Conservation (phyloP, 495 filamentous ascomycete genomes). For the Aspergillus taichungensis region DNA sequence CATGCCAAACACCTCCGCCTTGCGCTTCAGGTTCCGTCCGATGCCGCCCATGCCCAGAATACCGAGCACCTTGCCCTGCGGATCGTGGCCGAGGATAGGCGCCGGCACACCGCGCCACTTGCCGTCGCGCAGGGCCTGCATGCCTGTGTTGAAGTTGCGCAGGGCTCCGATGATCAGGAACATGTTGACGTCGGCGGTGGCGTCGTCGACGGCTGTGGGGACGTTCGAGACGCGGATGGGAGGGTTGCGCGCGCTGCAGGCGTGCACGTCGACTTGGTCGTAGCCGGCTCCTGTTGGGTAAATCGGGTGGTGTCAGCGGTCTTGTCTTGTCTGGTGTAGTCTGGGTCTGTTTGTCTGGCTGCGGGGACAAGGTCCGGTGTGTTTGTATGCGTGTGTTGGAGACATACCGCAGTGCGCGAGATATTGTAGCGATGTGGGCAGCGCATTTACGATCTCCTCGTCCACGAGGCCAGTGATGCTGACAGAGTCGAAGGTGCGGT, state of each 20-base stretch:
- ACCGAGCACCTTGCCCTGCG: conserved; percentile 56
- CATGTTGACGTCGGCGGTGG: conserved; percentile 69
- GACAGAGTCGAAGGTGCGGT: conserved; percentile 67
- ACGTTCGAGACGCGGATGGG: conserved; percentile 67
- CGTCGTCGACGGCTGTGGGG: conserved; percentile 71
- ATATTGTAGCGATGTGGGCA: conserved; percentile 47
- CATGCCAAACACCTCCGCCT: conserved; percentile 56
- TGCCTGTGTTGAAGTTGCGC: conserved; percentile 56
- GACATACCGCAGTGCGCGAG: conserved; percentile 46
- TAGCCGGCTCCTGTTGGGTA: conserved; percentile 57
- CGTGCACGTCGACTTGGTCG: conserved; percentile 66
- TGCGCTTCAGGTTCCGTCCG: conserved; percentile 50
- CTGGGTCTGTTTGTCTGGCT: too few species aligned
- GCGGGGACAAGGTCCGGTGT: not conserved
- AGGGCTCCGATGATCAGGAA: conserved; percentile 73
- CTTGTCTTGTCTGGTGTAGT: too few species aligned
- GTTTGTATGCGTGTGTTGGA: not conserved
- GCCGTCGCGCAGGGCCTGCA: conserved; percentile 51
- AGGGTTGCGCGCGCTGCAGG: conserved; percentile 51
- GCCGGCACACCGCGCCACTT: conserved; percentile 45
- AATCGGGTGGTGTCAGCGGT: too few species aligned
- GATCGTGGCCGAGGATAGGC: conserved; percentile 49
- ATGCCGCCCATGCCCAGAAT: conserved; percentile 89
- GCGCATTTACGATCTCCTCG: conserved; percentile 51
- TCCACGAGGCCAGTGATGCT: conserved; percentile 61